A percentile compares a stretch with the other conserved stretches of the same genome.
These are phyloP conservation scores for Calonectria fujianensis DNA, from an alignment of 2,329 filamentous ascomycete genomes.

Conservation along the genomic window DNA sequence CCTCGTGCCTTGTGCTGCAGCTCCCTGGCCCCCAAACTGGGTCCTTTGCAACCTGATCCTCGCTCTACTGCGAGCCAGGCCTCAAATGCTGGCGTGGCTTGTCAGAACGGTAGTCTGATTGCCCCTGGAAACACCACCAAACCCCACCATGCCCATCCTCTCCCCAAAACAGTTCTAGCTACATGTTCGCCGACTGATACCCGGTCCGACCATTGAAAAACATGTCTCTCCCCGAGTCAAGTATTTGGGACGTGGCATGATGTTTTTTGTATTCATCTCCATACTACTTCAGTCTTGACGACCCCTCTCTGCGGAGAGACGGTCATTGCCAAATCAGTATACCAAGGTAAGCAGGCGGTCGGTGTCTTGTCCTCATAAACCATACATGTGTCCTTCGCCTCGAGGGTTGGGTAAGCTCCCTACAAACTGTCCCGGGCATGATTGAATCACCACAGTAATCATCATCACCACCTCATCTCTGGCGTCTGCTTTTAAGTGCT, in stretches of 20 bases:
- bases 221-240: background rate
- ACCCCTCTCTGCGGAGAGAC: conserved; percentile 8
- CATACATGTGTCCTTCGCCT: conserved; percentile 28
- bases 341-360: conserved; percentile 26
- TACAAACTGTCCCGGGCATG: conserved; percentile 25
- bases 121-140: conserved; percentile 17
- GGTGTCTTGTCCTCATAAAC: conserved; percentile 20
- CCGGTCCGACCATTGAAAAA: background rate
- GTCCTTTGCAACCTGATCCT: conserved; percentile 11
- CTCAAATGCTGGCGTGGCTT: conserved; percentile 26
- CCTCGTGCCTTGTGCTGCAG: conserved; percentile 16
- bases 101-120: conserved; percentile 29
- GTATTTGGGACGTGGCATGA: conserved; percentile 13
- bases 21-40: conserved; percentile 19
- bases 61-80: conserved; percentile 13
- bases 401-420: conserved; percentile 39
- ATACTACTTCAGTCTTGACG: conserved; percentile 28
- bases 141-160: conserved; percentile 19
- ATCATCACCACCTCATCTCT: conserved; percentile 46
- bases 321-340: conserved; percentile 21
- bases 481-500: conserved; percentile 55
- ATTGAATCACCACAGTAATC: conserved; percentile 30
- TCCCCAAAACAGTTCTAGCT: conserved; percentile 2
- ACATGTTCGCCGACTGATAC: background rate
- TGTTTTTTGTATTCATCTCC: conserved; percentile 35